phyloP scores from a whole-genome alignment of 139 green algal species.

The Picochlorum sp. region DNA sequence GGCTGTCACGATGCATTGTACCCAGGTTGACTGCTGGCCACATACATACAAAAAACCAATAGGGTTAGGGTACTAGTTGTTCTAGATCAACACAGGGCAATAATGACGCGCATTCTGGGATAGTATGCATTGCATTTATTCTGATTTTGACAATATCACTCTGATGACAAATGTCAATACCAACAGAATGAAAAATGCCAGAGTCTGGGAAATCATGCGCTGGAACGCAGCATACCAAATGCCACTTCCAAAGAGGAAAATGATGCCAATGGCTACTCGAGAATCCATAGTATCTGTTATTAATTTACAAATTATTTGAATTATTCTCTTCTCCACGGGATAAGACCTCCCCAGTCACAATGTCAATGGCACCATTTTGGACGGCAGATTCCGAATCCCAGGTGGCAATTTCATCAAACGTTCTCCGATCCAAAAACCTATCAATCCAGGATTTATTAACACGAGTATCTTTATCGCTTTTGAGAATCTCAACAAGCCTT shows the following conservation, averaged over 20 bases:
- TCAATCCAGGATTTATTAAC: constrained; percentile 26
- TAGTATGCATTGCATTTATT: neutral
- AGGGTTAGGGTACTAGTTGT: too few species aligned
- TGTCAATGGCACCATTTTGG: constrained; percentile 12
- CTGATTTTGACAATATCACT: neutral
- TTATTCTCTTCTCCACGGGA: too few species aligned
- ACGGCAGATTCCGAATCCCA: neutral
- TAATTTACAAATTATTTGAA: too few species aligned
- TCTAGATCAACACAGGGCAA: neutral
- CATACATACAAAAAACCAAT: too few species aligned
- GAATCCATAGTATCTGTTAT: neutral
- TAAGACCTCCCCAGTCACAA: constrained; percentile 24
- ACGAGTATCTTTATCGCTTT: constrained; percentile 14
- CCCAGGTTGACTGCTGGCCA: too few species aligned
- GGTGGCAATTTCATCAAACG: constrained; percentile 16
- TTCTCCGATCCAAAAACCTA: constrained; percentile 10
- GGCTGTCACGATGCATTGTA: too few species aligned
- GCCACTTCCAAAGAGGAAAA: neutral
- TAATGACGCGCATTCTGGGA: neutral
- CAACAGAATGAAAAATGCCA: constrained; percentile 1
- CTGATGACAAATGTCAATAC: constrained; percentile 4
- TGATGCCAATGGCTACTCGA: neutral
- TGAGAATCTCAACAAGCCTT: constrained; percentile 33
- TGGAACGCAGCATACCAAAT: neutral
- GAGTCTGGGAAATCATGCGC: neutral